These are phyloP conservation scores for Blastomyces silverae DNA, from an alignment of 2,329 filamentous ascomycete species.

Conservation along the genomic window DNA sequence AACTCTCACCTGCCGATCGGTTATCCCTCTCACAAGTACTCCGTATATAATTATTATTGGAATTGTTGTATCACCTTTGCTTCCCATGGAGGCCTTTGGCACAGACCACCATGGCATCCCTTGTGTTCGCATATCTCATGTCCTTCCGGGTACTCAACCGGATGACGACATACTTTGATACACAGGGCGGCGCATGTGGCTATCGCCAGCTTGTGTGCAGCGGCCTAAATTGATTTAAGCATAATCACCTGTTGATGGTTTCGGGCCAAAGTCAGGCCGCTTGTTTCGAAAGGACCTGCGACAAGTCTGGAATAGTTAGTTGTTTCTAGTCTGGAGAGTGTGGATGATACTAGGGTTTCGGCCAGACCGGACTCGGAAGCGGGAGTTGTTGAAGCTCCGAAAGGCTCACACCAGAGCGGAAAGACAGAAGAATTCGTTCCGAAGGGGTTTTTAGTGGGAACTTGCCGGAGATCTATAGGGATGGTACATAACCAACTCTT, in stretches of 20 bases:
- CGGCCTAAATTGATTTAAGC: too few relatives aligned
- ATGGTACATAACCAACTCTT: too few relatives aligned
- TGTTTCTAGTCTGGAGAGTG: too few relatives aligned
- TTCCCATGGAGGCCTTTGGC: not conserved
- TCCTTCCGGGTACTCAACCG: too few relatives aligned
- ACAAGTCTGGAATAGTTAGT: too few relatives aligned
- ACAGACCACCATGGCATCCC: not conserved
- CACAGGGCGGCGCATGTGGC: not conserved
- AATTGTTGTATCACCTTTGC: not conserved
- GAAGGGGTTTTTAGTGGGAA: not conserved
- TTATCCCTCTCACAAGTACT: too few relatives aligned
- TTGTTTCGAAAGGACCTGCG: not conserved
- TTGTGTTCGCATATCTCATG: not conserved
- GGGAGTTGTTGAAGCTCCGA: not conserved
- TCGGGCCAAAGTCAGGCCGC: not conserved
- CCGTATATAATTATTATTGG: too few relatives aligned
- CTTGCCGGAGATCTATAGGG: too few relatives aligned
- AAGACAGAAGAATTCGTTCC: not conserved
- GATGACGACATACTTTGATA: not conserved
- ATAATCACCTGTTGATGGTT: not conserved
- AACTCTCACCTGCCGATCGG: too few relatives aligned
- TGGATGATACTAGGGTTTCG: not conserved
- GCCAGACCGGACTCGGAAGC: not conserved
- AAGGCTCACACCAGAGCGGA: not conserved
- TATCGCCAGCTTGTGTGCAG: too few relatives aligned